These are phyloP conservation scores for Malus hybrid DNA, from an alignment of 331 rosid genomes.

Conservation along the genomic window DNA sequence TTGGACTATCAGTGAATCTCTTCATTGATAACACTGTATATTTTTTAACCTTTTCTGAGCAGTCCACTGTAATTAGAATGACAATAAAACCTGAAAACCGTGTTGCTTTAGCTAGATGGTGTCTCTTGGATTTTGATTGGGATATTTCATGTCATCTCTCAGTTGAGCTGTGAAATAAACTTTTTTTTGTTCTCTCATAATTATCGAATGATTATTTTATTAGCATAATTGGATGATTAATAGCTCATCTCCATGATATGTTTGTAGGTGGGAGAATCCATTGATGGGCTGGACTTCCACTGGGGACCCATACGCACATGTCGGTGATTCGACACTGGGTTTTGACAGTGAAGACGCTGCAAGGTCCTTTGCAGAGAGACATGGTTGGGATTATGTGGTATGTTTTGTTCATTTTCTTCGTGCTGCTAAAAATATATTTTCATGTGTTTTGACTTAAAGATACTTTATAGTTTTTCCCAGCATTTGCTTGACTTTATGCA, in stretches of 20 bases:
- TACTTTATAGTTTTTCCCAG: too few relatives aligned
- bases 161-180: neutral
- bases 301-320: constrained; percentile 91
- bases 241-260: constrained; percentile 9
- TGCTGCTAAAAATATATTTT: too few relatives aligned
- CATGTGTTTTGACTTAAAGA: too few relatives aligned
- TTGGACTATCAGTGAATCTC: neutral
- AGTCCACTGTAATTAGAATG: neutral
- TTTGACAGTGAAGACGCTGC: constrained; percentile 90
- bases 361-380: constrained; percentile 76
- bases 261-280: constrained; percentile 95
- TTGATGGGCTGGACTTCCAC: constrained; percentile 99
- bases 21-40: neutral
- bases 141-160: neutral
- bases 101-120: neutral
- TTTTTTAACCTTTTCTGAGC: neutral
- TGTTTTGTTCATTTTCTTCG: constrained; percentile 4
- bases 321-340: constrained; percentile 77
- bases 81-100: neutral
- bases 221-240: neutral
- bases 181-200: neutral
- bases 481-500: too few relatives aligned
- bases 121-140: neutral
- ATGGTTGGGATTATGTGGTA: constrained; percentile 95
- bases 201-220: neutral